These are phyloP conservation scores for Eimeria falciformis DNA, from an alignment of 169 alveolate species.

Conservation along the genomic window DNA sequence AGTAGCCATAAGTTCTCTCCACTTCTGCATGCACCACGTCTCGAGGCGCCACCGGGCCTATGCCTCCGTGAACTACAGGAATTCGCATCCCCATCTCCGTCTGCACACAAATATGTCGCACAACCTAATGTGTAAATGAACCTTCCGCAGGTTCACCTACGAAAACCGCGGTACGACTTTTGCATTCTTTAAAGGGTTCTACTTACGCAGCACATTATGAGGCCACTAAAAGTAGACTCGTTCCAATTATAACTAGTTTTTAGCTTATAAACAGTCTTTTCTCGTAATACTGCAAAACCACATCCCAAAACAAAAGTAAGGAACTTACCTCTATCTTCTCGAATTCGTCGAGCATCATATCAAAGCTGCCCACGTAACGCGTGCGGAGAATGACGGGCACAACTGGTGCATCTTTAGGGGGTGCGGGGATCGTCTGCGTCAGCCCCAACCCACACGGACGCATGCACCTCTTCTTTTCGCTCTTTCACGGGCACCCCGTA, in stretches of 20 bases:
- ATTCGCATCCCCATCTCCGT: constrained; percentile 82
- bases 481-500: no score
- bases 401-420: constrained; percentile 70
- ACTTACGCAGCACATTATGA: neutral
- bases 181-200: constrained; percentile 4
- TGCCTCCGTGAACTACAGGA: constrained; percentile 91
- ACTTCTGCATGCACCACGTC: constrained; percentile 92
- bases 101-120: constrained; percentile 7
- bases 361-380: constrained; percentile 87
- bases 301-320: neutral
- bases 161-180: constrained; percentile 92
- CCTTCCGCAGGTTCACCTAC: constrained; percentile 94
- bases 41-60: constrained; percentile 87
- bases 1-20: constrained; percentile 84
- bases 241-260: no score
- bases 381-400: constrained; percentile 87
- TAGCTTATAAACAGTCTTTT: neutral
- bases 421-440: neutral
- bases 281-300: neutral
- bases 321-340: constrained; percentile 82
- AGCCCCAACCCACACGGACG: no score
- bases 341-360: constrained; percentile 86
- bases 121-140: constrained; percentile 77
- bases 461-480: no score
- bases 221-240: neutral